phyloP scores from a whole-genome alignment of 1,284 basidiomycete species.

The Agaricales sp. region DNA sequence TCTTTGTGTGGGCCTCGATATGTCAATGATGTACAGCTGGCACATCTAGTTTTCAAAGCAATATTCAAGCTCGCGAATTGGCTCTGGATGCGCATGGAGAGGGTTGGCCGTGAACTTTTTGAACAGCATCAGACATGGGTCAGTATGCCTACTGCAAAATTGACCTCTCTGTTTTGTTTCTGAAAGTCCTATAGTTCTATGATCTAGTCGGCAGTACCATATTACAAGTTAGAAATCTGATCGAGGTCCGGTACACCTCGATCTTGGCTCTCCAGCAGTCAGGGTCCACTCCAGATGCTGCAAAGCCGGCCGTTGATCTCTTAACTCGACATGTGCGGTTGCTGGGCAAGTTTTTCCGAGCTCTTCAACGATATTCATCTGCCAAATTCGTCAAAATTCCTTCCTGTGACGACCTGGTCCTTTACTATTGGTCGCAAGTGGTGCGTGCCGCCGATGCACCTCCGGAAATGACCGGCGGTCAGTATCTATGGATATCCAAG shows the following conservation, averaged over 20 bases:
- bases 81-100: slow-evolving; percentile 54
- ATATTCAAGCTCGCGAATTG: slow-evolving; percentile 56
- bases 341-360: slow-evolving; percentile 70
- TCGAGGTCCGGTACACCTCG: slow-evolving; percentile 26
- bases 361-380: slow-evolving; percentile 53
- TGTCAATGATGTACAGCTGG: slow-evolving; percentile 44
- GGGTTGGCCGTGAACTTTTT: slow-evolving; percentile 29
- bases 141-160: slow-evolving; percentile 14
- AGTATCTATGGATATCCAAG: slow-evolving; percentile 8
- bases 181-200: slow-evolving; percentile 31
- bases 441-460: slow-evolving; percentile 51
- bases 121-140: slow-evolving; percentile 45
- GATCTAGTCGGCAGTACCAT: slow-evolving; percentile 52
- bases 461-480: slow-evolving; percentile 47
- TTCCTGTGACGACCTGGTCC: slow-evolving; percentile 50
- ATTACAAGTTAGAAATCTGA: slow-evolving; percentile 41
- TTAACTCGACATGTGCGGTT: slow-evolving; percentile 57
- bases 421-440: slow-evolving; percentile 73
- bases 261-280: slow-evolving; percentile 3
- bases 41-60: slow-evolving; percentile 63
- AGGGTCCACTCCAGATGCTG: background rate
- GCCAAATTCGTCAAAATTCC: slow-evolving; percentile 55
- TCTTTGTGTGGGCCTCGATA: slow-evolving; percentile 27
- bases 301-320: slow-evolving; percentile 25
- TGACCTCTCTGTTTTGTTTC: slow-evolving; percentile 3